Base-by-base conservation (phyloP, 352 stramenopile genomes). In the Pythium coloratum region DNA sequence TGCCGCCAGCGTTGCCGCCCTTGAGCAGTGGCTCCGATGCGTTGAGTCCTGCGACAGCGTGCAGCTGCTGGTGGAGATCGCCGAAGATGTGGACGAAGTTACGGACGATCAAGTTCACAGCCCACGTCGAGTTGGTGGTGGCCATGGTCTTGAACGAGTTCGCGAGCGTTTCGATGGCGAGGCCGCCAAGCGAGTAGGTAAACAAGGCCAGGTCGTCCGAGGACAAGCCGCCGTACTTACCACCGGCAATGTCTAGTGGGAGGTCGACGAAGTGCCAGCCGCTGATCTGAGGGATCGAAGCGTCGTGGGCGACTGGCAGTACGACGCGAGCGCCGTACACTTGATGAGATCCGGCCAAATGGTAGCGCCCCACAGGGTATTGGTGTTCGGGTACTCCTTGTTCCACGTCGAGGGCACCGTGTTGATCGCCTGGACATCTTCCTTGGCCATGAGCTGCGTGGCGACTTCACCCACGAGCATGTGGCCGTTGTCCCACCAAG, bases 41-140 rank as follows among this genome's bases (percentile, higher is more conserved):
- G 55, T 44, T 51, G 24, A 56, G 18, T 28, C 77, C 78, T 0
- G 66, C 70, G 2, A 85, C 70, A 1, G 77, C 70, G 71, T 90
- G 81, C 20, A 88, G 64, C 0, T 78, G 81, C 55, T 89, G 80
- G 59, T 87, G 77, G 13, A 84, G 54, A 54, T 90, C 81, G 4
- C 76, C 77, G 56, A 88, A 86, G 65, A 88, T 74, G 71, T 89
- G 81, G 64, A 89, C 78, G 64, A 89, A 86, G 69, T 88, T 77
- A 26, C 78, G 81, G 8, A 89, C 40, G 33, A 79, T 58, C 8
- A 86, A 55, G 69, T 89, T 89, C 33, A 70, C 77, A 0, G 74
- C 71, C 81, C 81, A 89, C 49, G 71, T 71, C 14, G 81, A 89
- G 55, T 85, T 76, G 47, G 81, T 86, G 26, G 78, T 85, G 65